phyloP scores from a whole-genome alignment of 2,329 filamentous ascomycete genomes.

The Diaporthe sp. region DNA sequence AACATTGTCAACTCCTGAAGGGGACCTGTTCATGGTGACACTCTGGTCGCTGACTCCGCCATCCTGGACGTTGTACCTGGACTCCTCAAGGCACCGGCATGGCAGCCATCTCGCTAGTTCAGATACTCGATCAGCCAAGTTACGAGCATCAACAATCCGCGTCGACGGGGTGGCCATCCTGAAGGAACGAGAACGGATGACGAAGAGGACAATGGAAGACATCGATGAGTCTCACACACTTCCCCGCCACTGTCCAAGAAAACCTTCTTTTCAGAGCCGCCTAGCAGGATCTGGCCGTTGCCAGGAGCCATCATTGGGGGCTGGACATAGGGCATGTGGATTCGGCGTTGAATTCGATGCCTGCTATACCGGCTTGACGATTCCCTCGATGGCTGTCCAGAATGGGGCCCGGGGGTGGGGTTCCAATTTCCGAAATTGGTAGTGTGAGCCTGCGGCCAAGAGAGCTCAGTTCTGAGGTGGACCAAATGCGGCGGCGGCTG shows the following conservation, averaged over 20 bases:
- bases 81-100: constrained; percentile 5
- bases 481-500: not conserved
- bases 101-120: not conserved
- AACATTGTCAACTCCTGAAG: constrained; percentile 3
- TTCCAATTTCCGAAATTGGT: constrained; percentile 7
- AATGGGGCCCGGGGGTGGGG: constrained; percentile 2
- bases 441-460: constrained; percentile 18
- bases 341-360: not conserved
- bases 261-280: constrained; percentile 27
- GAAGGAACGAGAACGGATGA: constrained; percentile 31
- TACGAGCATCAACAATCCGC: not conserved
- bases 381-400: not conserved
- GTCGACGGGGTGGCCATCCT: constrained; percentile 38
- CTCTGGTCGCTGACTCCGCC: not conserved
- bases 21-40: constrained; percentile 12
- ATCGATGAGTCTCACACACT: constrained; percentile 10
- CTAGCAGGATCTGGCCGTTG: constrained; percentile 36
- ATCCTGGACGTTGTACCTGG: constrained; percentile 10
- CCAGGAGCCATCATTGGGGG: constrained; percentile 27
- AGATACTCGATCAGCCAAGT: not conserved
- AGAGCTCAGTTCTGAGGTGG: not conserved
- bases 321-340: constrained; percentile 15
- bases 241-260: not conserved
- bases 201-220: constrained; percentile 9
- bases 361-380: constrained; percentile 9